Evolutionary conservation across 352 stramenopile species (phyloP), one percentile per base, ranked within the genome.

Genomic region (Phytophthora fragariae): DNA sequence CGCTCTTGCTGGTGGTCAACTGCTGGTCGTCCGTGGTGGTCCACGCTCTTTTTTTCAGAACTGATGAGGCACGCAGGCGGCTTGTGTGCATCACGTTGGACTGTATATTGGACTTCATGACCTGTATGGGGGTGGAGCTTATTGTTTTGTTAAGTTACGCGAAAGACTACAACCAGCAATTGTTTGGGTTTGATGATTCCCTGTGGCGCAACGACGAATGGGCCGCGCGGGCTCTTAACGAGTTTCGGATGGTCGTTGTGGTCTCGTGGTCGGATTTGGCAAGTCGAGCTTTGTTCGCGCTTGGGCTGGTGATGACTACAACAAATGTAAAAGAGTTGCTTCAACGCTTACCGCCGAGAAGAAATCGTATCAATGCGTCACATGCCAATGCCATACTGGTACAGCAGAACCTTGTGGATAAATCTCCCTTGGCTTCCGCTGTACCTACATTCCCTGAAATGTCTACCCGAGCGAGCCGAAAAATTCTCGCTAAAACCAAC

Each of bases 211-310:
- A 76, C 35, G 57, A 72, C n/a, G 53, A 68, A 19, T 77, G 70
- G 64, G 39, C 35, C 2, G 63, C 46, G 0, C 44, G 53, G 21
- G 53, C 52, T 11, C 17, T 68, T 8, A 65, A 77, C 46, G 65
- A 77, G 47, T 49, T 73, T 35, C 65, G 63, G 35, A 56, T 73
- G 41, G 33, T 77, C 5, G 46, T 77, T 19, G 58, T 77, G 3
- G 41, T 70, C 29, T 73, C 70, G 3, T 68, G 60, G 39, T 31
- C 15, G 0, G 70, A 77, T 49, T 47, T 77, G 4, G 67, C 57
- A 17, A 70, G 58, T 14, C 64, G 60, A 5, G 14, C 50, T 4
- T 62, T 72, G 17, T 73, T 73, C 19, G 62, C 58, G 0, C 53
- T 69, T 35, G 57, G 59, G 2, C 10, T 73, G n/a, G n/a, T 73